Evolutionary conservation across 2,329 filamentous ascomycete genomes (phyloP).

Genomic region (Didymella segeticola): DNA sequence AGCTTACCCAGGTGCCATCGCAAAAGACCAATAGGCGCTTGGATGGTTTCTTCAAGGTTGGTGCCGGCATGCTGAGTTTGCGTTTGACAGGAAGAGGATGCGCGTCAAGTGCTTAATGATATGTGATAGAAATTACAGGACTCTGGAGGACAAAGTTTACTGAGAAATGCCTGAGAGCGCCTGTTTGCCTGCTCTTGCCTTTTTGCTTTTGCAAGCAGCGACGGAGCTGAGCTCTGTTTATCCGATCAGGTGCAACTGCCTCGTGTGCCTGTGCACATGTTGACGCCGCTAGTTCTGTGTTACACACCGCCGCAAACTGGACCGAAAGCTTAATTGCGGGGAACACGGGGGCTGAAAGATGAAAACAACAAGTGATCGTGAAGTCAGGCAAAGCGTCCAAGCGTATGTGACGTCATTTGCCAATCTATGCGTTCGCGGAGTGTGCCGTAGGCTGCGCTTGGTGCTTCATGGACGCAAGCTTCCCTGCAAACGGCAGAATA

Average conservation of each 20-base stretch:
- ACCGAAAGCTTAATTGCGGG: slow-evolving; percentile 11
- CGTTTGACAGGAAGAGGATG: too few species aligned
- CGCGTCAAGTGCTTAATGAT: too few species aligned
- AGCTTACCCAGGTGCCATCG: slow-evolving; percentile 44
- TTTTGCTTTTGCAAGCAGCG: slow-evolving; percentile 2
- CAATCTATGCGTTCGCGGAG: not conserved
- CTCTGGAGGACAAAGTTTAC: too few species aligned
- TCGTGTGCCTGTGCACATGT: slow-evolving; percentile 18
- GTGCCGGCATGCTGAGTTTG: slow-evolving; percentile 19
- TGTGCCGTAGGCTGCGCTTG: not conserved
- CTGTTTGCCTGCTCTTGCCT: slow-evolving; percentile 6
- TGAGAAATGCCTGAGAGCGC: not conserved
- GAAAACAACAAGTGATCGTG: not conserved
- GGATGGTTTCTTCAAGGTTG: slow-evolving; percentile 13
- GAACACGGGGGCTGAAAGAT: not conserved
- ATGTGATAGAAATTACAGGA: too few species aligned
- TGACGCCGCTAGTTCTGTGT: slow-evolving; percentile 9
- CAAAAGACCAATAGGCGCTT: slow-evolving; percentile 44
- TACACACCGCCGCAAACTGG: slow-evolving; percentile 15
- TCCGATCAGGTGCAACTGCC: slow-evolving; percentile 26
- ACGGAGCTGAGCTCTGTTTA: slow-evolving; percentile 12
- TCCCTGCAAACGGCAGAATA: not conserved
- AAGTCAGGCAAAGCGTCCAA: not conserved
- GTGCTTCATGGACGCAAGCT: not conserved
- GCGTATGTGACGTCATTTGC: slow-evolving; percentile 12